These are phyloP conservation scores for Lachnum nothofagi DNA, from an alignment of 2,329 filamentous ascomycete species.

Conservation along the genomic window DNA sequence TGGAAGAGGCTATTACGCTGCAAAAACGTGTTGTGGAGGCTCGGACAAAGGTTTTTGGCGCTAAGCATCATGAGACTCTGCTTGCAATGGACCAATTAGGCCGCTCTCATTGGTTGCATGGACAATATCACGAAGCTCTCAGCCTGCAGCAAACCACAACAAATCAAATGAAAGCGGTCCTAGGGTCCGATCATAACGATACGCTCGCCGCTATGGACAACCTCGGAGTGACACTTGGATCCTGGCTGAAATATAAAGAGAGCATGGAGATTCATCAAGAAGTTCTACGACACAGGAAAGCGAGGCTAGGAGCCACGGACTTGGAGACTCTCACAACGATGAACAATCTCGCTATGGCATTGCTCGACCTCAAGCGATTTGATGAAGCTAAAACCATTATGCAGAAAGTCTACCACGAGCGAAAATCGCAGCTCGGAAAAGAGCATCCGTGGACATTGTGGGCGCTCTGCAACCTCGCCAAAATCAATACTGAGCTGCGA, in stretches of 20 bases:
- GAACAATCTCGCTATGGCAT: constrained; percentile 14
- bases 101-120: constrained; percentile 17
- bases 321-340: constrained; percentile 5
- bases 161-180: constrained; percentile 12
- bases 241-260: constrained; percentile 12
- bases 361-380: constrained; percentile 10
- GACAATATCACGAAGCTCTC: constrained; percentile 37
- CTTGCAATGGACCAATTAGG: constrained; percentile 14
- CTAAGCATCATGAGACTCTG: constrained; percentile 14
- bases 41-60: constrained; percentile 5
- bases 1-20: constrained; percentile 15
- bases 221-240: constrained; percentile 20
- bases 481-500: constrained; percentile 17
- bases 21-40: constrained; percentile 13
- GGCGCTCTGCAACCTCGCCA: constrained; percentile 15
- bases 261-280: constrained; percentile 15
- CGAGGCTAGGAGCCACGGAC: not conserved
- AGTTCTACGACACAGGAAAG: constrained; percentile 9
- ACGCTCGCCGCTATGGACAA: constrained; percentile 18
- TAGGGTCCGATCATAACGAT: constrained; percentile 16
- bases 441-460: constrained; percentile 25
- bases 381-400: constrained; percentile 18
- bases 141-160: constrained; percentile 24
- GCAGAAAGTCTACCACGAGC: constrained; percentile 14
- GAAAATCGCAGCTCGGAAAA: constrained; percentile 16